Evolutionary conservation across 305 asterid species (phyloP), one percentile per base, ranked within the genome.

Genomic region (Fraxinus sp.): DNA sequence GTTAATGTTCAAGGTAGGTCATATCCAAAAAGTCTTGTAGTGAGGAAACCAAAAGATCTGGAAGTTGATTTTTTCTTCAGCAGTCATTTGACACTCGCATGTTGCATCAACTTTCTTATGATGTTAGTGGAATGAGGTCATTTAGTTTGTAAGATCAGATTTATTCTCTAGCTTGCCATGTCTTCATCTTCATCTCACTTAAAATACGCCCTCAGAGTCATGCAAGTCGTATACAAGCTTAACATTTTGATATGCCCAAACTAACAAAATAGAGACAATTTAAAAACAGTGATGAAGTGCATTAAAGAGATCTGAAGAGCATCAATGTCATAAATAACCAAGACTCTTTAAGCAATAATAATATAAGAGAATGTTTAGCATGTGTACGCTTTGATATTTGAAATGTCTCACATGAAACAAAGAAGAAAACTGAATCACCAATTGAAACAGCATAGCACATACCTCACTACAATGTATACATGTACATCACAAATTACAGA

Each of bases 361-460:
- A 76, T 81, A 66, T 35, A 36, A 70, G 33, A 26, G 74, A 35
- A 20, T 80, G 28, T 83, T 73, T 26, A 68, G 81, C 71, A 77
- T 41, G 52, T 36, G 14, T 43, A n/a, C 36, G 41, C 30, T 80
- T 59, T 82, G 32, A 82, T 77, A 7, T 59, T 59, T 52, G 77
- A 80, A 76, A 77, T 16, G 18, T 33, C 37, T 49, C 77, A 24
- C 66, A 64, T 16, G 35, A 37, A 41, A 7, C 41, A 33, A 64
- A 46, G 37, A 75, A 37, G 41, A 77, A 80, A 32, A 77, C 39
- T 37, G 43, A 57, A 37, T 46, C 35, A 82, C 83, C n/a, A 36
- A 64, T 84, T 28, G 13, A 20, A 77, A 74, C 80, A 30, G 70
- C 75, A 79, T 20, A 37, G 35, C n/a, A 39, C 28, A 79, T 7